Conservation (phyloP, 2,329 filamentous ascomycete species). For the Penicillium nordicum region DNA sequence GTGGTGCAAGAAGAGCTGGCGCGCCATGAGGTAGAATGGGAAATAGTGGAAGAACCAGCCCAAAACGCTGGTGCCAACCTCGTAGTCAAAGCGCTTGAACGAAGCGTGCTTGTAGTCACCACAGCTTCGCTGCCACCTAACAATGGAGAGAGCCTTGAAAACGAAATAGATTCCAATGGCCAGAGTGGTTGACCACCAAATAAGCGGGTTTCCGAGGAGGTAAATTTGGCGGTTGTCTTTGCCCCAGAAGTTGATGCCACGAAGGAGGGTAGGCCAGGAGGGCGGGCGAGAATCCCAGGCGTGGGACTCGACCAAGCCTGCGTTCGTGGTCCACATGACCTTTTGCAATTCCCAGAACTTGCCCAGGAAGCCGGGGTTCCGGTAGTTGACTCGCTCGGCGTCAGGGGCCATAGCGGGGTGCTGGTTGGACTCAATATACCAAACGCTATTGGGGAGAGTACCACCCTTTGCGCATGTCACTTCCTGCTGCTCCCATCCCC, state of each 20-base stretch:
- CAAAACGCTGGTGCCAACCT: slow-evolving; percentile 83
- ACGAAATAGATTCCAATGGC: slow-evolving; percentile 72
- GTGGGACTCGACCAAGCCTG: slow-evolving; percentile 91
- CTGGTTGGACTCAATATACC: slow-evolving; percentile 90
- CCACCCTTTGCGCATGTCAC: slow-evolving; percentile 94
- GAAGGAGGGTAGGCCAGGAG: slow-evolving; percentile 86
- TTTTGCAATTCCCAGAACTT: slow-evolving; percentile 97
- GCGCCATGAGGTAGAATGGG: slow-evolving; percentile 96
- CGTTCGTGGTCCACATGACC: slow-evolving; percentile 99
- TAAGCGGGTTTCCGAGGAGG: slow-evolving; percentile 86
- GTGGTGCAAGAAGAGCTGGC: slow-evolving; percentile 96
- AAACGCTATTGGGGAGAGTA: slow-evolving; percentile 91
- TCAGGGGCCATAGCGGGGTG: slow-evolving; percentile 72
- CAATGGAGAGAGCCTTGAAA: slow-evolving; percentile 82
- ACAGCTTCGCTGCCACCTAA: slow-evolving; percentile 93
- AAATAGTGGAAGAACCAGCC: slow-evolving; percentile 99
- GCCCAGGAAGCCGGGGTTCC: slow-evolving; percentile 87
- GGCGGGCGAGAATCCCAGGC: slow-evolving; percentile 95
- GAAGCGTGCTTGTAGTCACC: slow-evolving; percentile 75
- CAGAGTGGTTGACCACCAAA: slow-evolving; percentile 87
- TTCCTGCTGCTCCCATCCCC: slow-evolving; percentile 97
- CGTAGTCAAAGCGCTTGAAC: slow-evolving; percentile 98
- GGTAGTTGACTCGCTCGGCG: slow-evolving; percentile 94
- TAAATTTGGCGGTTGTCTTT: slow-evolving; percentile 93
- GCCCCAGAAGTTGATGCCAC: slow-evolving; percentile 99